These are phyloP conservation scores for Simplicillium sp. DNA, from an alignment of 2,329 filamentous ascomycete species.

Conservation along the genomic window DNA sequence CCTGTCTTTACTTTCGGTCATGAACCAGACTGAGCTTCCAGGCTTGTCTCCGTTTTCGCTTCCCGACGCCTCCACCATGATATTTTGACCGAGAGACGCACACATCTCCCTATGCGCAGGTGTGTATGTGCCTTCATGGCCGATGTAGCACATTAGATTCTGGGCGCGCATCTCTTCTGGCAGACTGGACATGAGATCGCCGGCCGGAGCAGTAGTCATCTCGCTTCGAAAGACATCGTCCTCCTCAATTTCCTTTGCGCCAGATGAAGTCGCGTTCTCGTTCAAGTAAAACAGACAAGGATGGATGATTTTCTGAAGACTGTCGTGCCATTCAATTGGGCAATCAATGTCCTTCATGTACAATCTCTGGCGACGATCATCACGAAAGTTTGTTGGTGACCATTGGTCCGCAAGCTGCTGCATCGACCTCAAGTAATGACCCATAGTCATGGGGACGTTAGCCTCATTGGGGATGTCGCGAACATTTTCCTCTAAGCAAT, in stretches of 20 bases:
- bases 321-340: slow-evolving; percentile 75
- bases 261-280: slow-evolving; percentile 49
- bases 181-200: slow-evolving; percentile 91
- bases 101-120: slow-evolving; percentile 97
- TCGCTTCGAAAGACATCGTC: slow-evolving; percentile 36
- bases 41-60: slow-evolving; percentile 64
- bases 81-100: slow-evolving; percentile 88
- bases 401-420: slow-evolving; percentile 75
- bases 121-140: slow-evolving; percentile 94
- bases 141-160: slow-evolving; percentile 97
- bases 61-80: slow-evolving; percentile 89
- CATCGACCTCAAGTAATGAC: slow-evolving; percentile 87
- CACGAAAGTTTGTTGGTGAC: slow-evolving; percentile 63
- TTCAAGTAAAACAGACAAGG: slow-evolving; percentile 85
- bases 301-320: slow-evolving; percentile 69
- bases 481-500: slow-evolving; percentile 64
- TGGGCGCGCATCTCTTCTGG: slow-evolving; percentile 81
- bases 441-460: slow-evolving; percentile 76
- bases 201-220: slow-evolving; percentile 59
- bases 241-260: slow-evolving; percentile 19
- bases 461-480: slow-evolving; percentile 66
- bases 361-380: slow-evolving; percentile 72
- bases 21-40: slow-evolving; percentile 95
- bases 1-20: slow-evolving; percentile 93
- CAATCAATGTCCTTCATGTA: slow-evolving; percentile 98